Base-by-base conservation (phyloP, 2,329 filamentous ascomycete genomes). In the Sclerotinia nivalis region DNA sequence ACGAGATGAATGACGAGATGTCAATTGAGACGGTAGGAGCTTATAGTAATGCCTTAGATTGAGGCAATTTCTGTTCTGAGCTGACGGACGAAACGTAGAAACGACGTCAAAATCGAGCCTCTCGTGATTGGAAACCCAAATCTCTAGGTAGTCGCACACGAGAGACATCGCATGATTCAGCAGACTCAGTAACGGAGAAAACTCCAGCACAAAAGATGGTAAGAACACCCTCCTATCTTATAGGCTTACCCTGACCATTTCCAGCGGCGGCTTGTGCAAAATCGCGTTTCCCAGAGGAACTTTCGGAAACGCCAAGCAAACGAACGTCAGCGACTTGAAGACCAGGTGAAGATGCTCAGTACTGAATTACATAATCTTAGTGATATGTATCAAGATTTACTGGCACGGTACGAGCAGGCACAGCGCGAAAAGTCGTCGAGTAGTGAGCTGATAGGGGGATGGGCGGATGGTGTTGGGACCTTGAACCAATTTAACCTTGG, bases 131-230 rank as follows among this genome's bases (percentile, higher is more conserved):
- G 28, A 65, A 65, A 28, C 34, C 50, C 28, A 64, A 47, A 69
- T 49, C 67, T 31, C 59, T 65, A 47, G 59, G 67, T 4, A 49
- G n/a, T 34, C 67, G 67, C 58, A 69, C 67, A 22, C 58, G 68
- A 40, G 68, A 69, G 64, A 66, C 62, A 66, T 69, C 68, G 52
- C 68, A 69, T 69, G 68, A 69, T 52, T 69, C 68, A 31, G 56
- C 34, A 31, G 68, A 69, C 22, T 69, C 68, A 3, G 25, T 66
- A 31, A 47, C 59, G 28, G 68, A 66, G 34, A 69, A 66, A 25
- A 69, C 68, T 12, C 68, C 68, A 1, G 68, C 68, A 31, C 68
- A 69, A 25, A 69, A 66, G 40, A 69, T 69, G 68, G 68, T 69
- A 31, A 40, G 68, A 20, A 49, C 20, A 2, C n/a, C 12, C 9